A percentile compares a stretch with the other conserved stretches of the same genome.
These are phyloP conservation scores for Royoungia palumana DNA, from an alignment of 768 basidiomycete species.

Conservation along the genomic window DNA sequence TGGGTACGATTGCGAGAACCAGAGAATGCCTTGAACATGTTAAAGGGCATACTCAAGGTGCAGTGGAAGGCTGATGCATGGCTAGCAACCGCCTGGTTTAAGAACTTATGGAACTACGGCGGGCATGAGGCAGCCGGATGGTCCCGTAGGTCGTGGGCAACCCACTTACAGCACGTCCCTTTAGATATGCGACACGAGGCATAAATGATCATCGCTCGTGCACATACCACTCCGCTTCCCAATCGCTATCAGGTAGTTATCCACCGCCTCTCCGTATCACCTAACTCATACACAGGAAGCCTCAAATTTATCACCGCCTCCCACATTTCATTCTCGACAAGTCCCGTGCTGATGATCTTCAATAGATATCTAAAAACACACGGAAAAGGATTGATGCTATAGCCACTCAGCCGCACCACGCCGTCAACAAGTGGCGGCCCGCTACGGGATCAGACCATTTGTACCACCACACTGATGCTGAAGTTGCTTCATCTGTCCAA, in stretches of 20 bases:
- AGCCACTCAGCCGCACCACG: slow-evolving; percentile 7
- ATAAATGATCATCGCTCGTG: not conserved
- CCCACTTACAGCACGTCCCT: too few relatives aligned
- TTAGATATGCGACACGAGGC: slow-evolving; percentile 9
- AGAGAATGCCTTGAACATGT: slow-evolving; percentile 36
- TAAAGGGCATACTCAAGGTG: slow-evolving; percentile 34
- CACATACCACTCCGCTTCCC: not conserved
- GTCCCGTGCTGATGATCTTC: not conserved
- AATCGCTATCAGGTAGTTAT: not conserved
- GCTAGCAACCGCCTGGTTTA: slow-evolving; percentile 4
- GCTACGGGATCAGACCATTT: slow-evolving; percentile 15
- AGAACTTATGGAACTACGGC: slow-evolving; percentile 27
- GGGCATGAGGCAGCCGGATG: slow-evolving; percentile 31
- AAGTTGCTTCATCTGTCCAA: slow-evolving; percentile 57
- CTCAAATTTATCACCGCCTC: not conserved
- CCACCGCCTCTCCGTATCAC: not conserved
- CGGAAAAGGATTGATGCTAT: slow-evolving; percentile 1
- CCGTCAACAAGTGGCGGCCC: slow-evolving; percentile 3
- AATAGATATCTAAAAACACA: not conserved
- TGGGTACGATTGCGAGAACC: slow-evolving; percentile 32
- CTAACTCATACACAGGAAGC: not conserved
- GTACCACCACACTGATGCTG: slow-evolving; percentile 35
- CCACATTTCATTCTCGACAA: not conserved
- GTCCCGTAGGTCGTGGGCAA: too few relatives aligned
- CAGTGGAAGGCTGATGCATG: slow-evolving; percentile 16